phyloP scores from a whole-genome alignment of 1,284 basidiomycete species.

The Melampsora abietis-canadensis region DNA sequence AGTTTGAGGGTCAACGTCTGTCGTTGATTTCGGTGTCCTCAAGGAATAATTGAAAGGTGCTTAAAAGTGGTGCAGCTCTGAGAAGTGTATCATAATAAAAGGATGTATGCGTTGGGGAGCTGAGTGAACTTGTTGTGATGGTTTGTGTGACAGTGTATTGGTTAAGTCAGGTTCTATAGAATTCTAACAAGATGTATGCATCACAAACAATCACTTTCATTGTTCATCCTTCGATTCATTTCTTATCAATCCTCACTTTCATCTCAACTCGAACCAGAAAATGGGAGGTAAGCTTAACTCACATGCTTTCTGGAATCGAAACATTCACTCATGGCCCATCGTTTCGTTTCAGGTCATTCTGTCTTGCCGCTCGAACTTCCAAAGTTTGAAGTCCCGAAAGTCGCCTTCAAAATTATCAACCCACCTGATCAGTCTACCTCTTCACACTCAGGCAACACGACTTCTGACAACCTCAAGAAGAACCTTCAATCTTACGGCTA shows the following conservation, averaged over 20 bases:
- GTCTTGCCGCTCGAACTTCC: constrained; percentile 36
- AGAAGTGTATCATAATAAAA: too few species aligned
- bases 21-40: too few species aligned
- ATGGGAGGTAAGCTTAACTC: constrained; percentile 28
- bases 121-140: too few species aligned
- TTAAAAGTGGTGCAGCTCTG: too few species aligned
- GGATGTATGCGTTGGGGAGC: too few species aligned
- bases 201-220: not conserved
- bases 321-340: not conserved
- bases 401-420: constrained; percentile 31
- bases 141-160: too few species aligned
- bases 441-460: not conserved
- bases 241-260: not conserved
- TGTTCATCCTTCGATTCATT: not conserved
- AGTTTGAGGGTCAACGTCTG: too few species aligned
- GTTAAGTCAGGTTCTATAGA: not conserved
- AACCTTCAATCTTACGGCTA: constrained; percentile 31
- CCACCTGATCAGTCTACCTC: constrained; percentile 7
- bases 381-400: constrained; percentile 34
- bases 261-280: not conserved
- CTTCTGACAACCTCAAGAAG: constrained; percentile 23
- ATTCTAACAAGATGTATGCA: not conserved
- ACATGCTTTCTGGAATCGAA: not conserved
- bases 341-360: constrained; percentile 24
- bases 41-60: too few species aligned